A percentile compares a stretch with the other conserved stretches of the same genome.
Evolutionary conservation across 352 stramenopile genomes (phyloP).

Genomic region (Phytophthora quininea): DNA sequence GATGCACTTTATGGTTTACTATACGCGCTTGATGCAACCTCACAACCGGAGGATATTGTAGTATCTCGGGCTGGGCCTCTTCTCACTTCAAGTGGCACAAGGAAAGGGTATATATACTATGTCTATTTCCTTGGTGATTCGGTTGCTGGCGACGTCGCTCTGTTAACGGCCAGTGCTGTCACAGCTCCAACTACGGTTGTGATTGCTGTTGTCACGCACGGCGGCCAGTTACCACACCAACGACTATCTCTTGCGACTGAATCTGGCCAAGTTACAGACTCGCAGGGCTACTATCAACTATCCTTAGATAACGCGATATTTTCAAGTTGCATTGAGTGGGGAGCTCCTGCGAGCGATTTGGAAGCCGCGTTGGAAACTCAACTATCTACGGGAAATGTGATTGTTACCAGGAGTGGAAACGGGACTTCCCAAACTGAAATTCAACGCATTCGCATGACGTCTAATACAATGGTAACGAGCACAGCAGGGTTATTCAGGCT

Average conservation of each 20-base stretch:
- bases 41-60: conserved; percentile 39
- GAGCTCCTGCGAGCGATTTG: conserved; percentile 48
- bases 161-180: conserved; percentile 30
- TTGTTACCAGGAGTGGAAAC: conserved; percentile 63
- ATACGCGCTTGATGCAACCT: conserved; percentile 26
- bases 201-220: conserved; percentile 66
- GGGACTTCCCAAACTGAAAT: conserved; percentile 71
- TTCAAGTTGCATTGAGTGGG: conserved; percentile 66
- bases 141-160: conserved; percentile 84
- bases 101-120: conserved; percentile 86
- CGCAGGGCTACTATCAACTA: conserved; percentile 64
- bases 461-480: conserved; percentile 63
- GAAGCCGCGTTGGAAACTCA: conserved; percentile 52
- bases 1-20: conserved; percentile 4
- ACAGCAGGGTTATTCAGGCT: conserved; percentile 62
- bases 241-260: conserved; percentile 83
- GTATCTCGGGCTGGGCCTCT: conserved; percentile 56
- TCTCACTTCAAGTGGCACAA: conserved; percentile 14
- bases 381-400: conserved; percentile 52
- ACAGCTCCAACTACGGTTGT: conserved; percentile 33
- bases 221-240: conserved; percentile 84
- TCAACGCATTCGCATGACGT: conserved; percentile 69
- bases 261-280: conserved; percentile 70
- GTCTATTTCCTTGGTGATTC: conserved; percentile 91
- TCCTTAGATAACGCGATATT: conserved; percentile 26